Percentiles rank a stretch among this genome's conserved stretches.
phyloP scores from a whole-genome alignment of 257 asterid species.

The Sherardia arvensis region DNA sequence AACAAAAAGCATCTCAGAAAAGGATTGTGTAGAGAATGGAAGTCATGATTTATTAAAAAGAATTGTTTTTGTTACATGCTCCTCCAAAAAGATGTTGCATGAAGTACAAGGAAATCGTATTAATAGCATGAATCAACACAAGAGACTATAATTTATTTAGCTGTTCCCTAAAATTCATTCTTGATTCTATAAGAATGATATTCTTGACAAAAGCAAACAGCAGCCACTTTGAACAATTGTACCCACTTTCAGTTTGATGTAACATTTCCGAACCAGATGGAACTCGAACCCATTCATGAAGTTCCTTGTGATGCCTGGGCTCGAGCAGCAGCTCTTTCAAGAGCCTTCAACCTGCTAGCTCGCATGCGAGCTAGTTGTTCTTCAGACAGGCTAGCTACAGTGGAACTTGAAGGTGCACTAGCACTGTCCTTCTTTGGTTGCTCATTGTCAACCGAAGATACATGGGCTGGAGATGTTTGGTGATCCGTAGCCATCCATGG shows the following conservation, averaged over 20 bases:
- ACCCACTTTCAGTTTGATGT: background rate
- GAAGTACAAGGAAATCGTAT: no score
- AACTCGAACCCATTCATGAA: background rate
- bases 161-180: background rate
- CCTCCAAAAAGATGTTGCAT: no score
- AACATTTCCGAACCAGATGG: background rate
- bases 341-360: conserved; percentile 63
- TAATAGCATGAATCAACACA: no score
- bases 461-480: conserved; percentile 16
- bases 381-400: conserved; percentile 34
- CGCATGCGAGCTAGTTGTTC: conserved; percentile 72
- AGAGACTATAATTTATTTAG: no score
- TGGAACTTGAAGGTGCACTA: conserved; percentile 12
- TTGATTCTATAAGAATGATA: background rate
- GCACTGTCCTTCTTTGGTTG: conserved; percentile 8
- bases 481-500: conserved; percentile 15
- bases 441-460: conserved; percentile 18
- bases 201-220: background rate
- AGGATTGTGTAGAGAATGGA: no score
- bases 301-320: conserved; percentile 5
- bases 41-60: no score
- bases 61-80: no score
- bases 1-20: no score
- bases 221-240: background rate
- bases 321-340: conserved; percentile 75